These are phyloP conservation scores for Rubia peregrina DNA, from an alignment of 305 asterid species.

Conservation along the genomic window DNA sequence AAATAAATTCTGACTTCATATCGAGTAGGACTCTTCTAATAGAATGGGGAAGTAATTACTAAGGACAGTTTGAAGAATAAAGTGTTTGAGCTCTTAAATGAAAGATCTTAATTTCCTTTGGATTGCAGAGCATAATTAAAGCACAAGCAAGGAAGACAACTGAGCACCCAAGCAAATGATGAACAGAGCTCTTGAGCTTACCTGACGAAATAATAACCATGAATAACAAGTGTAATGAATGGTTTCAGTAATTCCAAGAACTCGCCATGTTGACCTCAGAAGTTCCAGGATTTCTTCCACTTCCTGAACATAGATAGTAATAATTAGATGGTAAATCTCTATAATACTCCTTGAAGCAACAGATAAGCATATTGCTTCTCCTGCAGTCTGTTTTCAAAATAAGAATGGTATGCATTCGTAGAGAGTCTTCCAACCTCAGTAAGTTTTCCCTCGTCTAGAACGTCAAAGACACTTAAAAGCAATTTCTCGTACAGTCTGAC, in stretches of 20 bases:
- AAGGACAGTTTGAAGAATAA: neutral
- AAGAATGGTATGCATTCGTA: neutral
- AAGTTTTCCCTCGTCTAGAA: conserved; percentile 98
- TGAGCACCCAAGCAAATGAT: neutral
- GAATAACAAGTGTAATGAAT: conserved; percentile 89
- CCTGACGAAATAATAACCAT: conserved; percentile 97
- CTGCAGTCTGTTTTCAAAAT: neutral
- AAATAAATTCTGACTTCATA: neutral
- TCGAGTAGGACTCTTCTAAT: neutral
- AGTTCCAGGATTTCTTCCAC: conserved; percentile 99
- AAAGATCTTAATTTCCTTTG: neutral
- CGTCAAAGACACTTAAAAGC: conserved; percentile 87
- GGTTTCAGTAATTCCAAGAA: conserved; percentile 92
- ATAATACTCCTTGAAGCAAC: conserved; percentile 1
- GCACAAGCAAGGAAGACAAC: neutral
- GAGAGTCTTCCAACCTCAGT: conserved; percentile 64
- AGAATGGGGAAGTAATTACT: neutral
- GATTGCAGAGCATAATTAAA: neutral
- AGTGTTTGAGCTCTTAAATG: neutral
- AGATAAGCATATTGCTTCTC: neutral
- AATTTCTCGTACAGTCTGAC: conserved; percentile 89
- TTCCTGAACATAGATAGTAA: conserved; percentile 55
- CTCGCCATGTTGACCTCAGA: conserved; percentile 88
- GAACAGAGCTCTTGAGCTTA: conserved; percentile 10
- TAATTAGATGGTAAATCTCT: conserved; percentile 1